Evolutionary conservation across 31 red algal genomes (phyloP), one percentile per base, ranked within the genome.

Genomic region (Bonnemaisonia californica): DNA sequence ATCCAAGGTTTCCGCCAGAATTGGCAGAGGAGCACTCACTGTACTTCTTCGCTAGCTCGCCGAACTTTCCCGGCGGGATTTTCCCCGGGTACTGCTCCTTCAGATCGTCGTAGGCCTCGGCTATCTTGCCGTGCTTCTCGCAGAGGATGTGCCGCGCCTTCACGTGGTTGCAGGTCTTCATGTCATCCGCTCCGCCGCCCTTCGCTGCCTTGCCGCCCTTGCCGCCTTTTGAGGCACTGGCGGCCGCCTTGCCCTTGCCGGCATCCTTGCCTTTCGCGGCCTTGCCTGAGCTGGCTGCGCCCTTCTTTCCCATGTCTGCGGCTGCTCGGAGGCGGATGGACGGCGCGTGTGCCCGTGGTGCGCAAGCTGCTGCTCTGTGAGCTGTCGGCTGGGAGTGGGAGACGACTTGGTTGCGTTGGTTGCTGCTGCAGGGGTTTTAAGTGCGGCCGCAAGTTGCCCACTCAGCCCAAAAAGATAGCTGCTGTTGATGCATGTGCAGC

Each of bases 101-200:
- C 19, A 98, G 45, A 26, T 82, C 83, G n/a, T 86, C 75, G 60
- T 90, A 91, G 24, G 83, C 91, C 24, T 98, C 90, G 45, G 74
- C 62, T 47, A 94, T 94, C 81, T 93, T 98, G 29, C 86, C 79
- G 65, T 98, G 87, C 62, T 98, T 94, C 41, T 93, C 91, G 64
- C 91, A 92, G 13, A 98, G 89, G 54, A 98, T 98, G 70, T 98
- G 95, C 62, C 95, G 81, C 11, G 95, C 95, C 63, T 98, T 98
- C 29, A 98, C 95, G 69, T 92, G 86, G 68, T 92, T 98, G 62
- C 84, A 93, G 34, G 87, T 98, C 67, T 94, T 95, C 64, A 98
- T 89, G 59, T 98, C 89, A 38, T 87, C 86, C 9, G 45, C 7
- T 21, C 39, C 64, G 3, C 63, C 74, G 22, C 21, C 78, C n/a